Conservation (phyloP, 2,329 filamentous ascomycete species). For the Pyrenophora teres region DNA sequence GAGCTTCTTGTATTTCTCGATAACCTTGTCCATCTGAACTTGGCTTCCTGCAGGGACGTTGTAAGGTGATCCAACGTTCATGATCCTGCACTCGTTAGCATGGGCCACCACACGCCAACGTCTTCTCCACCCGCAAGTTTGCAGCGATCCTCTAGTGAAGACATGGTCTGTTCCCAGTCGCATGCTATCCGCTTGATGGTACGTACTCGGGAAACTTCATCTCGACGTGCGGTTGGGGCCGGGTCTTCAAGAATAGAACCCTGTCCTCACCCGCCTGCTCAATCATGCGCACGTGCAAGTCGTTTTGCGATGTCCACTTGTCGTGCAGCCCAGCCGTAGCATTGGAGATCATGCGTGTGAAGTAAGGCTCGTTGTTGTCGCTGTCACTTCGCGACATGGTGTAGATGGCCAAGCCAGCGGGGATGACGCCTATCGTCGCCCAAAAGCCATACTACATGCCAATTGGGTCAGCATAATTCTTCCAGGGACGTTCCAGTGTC, state of each 20-base stretch:
- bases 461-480: slow-evolving; percentile 28
- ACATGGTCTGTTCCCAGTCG: not conserved
- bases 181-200: not conserved
- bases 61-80: slow-evolving; percentile 66
- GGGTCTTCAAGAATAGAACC: slow-evolving; percentile 60
- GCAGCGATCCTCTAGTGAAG: too few relatives aligned
- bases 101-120: not conserved
- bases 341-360: slow-evolving; percentile 60
- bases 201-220: slow-evolving; percentile 70
- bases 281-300: slow-evolving; percentile 63
- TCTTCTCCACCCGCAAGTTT: not conserved
- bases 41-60: slow-evolving; percentile 67
- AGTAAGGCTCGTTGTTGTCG: slow-evolving; percentile 47
- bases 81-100: slow-evolving; percentile 54
- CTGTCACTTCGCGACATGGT: slow-evolving; percentile 48
- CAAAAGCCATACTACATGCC: slow-evolving; percentile 53
- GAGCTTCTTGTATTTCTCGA: slow-evolving; percentile 65
- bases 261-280: slow-evolving; percentile 68
- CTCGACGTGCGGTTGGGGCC: slow-evolving; percentile 56
- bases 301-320: slow-evolving; percentile 61
- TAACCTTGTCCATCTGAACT: slow-evolving; percentile 63
- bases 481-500: not conserved
- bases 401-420: slow-evolving; percentile 53
- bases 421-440: slow-evolving; percentile 52
- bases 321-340: slow-evolving; percentile 60